Evolutionary conservation across 2,329 filamentous ascomycete species (phyloP), one percentile per base, ranked within the genome.

Genomic region (Epichloe sp.): DNA sequence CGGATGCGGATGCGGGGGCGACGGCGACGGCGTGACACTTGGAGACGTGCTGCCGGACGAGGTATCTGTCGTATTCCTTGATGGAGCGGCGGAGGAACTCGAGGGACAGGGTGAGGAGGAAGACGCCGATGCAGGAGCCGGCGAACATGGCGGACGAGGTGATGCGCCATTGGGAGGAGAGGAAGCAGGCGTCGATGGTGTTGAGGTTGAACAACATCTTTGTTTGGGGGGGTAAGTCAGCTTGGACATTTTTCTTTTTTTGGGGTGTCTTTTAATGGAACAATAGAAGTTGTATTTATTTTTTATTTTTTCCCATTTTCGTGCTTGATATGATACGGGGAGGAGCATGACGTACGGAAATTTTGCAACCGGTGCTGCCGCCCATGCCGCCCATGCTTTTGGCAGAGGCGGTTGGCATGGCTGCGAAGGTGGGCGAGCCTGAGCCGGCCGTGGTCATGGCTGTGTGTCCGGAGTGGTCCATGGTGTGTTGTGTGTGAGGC

Each of bases 141-240:
- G 84, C 86, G 62, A 94, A 91, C 76, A 84, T 84, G 64, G 77
- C 82, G 3, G 66, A 68, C 23, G 82, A 83, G 15, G 71, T 82
- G 64, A 91, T 77, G 60, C 81, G 81, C 86, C 87, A 93, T 21
- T 75, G 72, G 7, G 63, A 59, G 23, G 83, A 69, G 61, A 93
- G 76, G 74, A 93, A 91, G 59, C 66, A 88, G 19, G 82, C 68
- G 62, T 85, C 80, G 62, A 86, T 71, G 3, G 82, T 84, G 64
- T 85, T 74, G 83, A 83, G 87, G 65, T 88, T 89, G 83, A 85
- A 88, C 41, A 87, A 71, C 85, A 88, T 89, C 83, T 86, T 52
- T 15, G 1, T 38, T 26, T 26, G 0, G 36, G 12, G 1, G 6
- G 17, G 2, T 1, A 11, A 4, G 19, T 50, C 21, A 19, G 11